Percentiles rank a stretch among this genome's conserved stretches.
Evolutionary conservation across 2,329 filamentous ascomycete species (phyloP).

Genomic region (Phialophora expanda): DNA sequence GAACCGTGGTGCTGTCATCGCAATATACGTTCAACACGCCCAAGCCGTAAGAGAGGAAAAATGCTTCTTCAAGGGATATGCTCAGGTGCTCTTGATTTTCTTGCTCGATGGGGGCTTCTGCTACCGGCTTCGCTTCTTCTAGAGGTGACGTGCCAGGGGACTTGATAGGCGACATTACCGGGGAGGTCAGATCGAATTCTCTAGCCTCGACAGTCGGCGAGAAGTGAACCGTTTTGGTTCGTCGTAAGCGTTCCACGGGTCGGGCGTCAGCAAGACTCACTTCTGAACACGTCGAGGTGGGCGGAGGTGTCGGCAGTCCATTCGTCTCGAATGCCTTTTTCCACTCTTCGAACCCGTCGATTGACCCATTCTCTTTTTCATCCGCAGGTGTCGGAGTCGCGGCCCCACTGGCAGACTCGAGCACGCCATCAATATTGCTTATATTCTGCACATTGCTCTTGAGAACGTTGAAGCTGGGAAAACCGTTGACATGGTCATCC

Average conservation of each 20-base stretch:
- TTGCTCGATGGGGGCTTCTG: conserved; percentile 39
- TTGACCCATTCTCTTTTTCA: conserved; percentile 31
- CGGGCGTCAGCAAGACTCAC: conserved; percentile 33
- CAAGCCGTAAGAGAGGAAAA: conserved; percentile 83
- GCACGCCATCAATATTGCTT: conserved; percentile 36
- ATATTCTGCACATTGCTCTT: conserved; percentile 37
- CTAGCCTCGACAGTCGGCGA: conserved; percentile 70
- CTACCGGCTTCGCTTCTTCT: conserved; percentile 22
- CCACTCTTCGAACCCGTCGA: conserved; percentile 39
- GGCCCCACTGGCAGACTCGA: conserved; percentile 32
- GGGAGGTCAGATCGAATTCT: conserved; percentile 55
- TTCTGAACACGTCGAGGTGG: conserved; percentile 39
- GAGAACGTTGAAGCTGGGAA: conserved; percentile 26
- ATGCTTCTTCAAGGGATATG: conserved; percentile 84
- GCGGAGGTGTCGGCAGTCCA: conserved; percentile 40
- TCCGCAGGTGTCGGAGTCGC: conserved; percentile 28
- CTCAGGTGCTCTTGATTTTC: conserved; percentile 83
- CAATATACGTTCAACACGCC: conserved; percentile 69
- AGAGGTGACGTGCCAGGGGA: conserved; percentile 31
- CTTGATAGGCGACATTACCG: conserved; percentile 40
- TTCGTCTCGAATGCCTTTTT: conserved; percentile 37
- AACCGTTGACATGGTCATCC: conserved; percentile 20
- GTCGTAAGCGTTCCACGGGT: conserved; percentile 31
- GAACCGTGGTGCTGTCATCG: conserved; percentile 46
- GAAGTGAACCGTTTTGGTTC: conserved; percentile 70